phyloP scores from a whole-genome alignment of 371 early-diverging fungal species.

The Gilbertella persicaria region DNA sequence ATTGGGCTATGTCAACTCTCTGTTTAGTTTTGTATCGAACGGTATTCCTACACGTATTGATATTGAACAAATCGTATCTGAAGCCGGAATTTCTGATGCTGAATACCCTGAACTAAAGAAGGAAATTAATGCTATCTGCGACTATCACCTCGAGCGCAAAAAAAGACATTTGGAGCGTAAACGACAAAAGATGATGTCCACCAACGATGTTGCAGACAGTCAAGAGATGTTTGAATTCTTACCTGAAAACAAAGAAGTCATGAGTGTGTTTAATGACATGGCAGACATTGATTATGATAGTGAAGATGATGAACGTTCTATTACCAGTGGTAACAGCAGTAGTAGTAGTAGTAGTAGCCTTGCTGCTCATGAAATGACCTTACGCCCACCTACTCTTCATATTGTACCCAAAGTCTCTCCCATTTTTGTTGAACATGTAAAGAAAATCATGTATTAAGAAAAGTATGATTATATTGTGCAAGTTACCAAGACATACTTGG shows the following conservation, averaged over 20 bases:
- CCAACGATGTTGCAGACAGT: conserved; percentile 19
- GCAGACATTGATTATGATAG: conserved; percentile 21
- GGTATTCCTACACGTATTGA: conserved; percentile 35
- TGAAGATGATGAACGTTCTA: conserved; percentile 5
- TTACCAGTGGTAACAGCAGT: neutral
- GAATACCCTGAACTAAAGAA: conserved; percentile 27
- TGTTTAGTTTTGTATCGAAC: conserved; percentile 30
- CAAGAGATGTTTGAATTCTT: conserved; percentile 28
- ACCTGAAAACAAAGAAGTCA: conserved; percentile 23
- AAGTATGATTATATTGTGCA: neutral
- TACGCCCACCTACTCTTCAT: conserved; percentile 19
- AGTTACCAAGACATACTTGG: conserved; percentile 19
- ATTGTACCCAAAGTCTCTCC: conserved; percentile 28
- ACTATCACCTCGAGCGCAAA: conserved; percentile 35
- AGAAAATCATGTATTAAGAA: conserved; percentile 17
- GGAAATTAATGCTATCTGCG: conserved; percentile 40
- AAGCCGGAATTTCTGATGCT: conserved; percentile 19
- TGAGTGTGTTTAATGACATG: conserved; percentile 38
- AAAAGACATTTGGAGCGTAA: conserved; percentile 39
- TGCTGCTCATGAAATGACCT: conserved; percentile 22
- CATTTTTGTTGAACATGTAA: conserved; percentile 23
- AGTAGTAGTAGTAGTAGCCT: neutral
- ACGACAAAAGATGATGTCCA: conserved; percentile 36
- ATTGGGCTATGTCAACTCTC: conserved; percentile 35
- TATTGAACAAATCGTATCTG: conserved; percentile 15